phyloP scores from a whole-genome alignment of 306 rosid genomes.

The Acacia confusa region DNA sequence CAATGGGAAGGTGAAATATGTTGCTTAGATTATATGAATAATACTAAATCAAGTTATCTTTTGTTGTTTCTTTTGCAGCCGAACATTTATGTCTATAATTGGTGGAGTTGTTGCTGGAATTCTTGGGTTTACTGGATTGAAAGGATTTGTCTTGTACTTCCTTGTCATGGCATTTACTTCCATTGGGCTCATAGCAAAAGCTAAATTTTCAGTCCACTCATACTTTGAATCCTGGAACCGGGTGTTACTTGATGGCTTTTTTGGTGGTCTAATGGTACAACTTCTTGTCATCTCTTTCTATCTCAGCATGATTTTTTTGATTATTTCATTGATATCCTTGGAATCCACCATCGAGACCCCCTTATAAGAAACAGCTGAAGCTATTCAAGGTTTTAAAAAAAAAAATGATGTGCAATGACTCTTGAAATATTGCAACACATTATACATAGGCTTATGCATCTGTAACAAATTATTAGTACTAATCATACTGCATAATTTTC shows the following conservation, averaged over 20 bases:
- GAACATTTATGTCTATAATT: constrained; percentile 91
- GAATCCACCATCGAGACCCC: not conserved
- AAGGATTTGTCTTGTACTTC: constrained; percentile 74
- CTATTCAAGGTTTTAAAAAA: not conserved
- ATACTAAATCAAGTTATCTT: not conserved
- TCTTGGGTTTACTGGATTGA: constrained; percentile 80
- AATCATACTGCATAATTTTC: too few species aligned
- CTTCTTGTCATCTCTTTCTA: constrained; percentile 29
- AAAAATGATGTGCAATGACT: not conserved
- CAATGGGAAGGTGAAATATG: not conserved
- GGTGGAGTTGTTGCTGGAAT: constrained; percentile 97
- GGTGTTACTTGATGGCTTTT: constrained; percentile 68
- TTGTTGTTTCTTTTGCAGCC: constrained; percentile 58
- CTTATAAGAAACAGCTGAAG: not conserved
- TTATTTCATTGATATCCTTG: not conserved
- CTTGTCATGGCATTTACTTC: constrained; percentile 83
- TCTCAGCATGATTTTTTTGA: not conserved
- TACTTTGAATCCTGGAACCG: constrained; percentile 77
- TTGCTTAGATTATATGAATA: not conserved
- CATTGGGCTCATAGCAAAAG: constrained; percentile 65
- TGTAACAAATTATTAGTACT: not conserved
- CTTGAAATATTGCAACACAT: not conserved
- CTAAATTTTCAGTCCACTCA: constrained; percentile 60
- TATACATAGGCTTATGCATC: not conserved
- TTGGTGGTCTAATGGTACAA: constrained; percentile 74